Base-by-base conservation (phyloP, 257 asterid genomes). In the Petunia axillaris region DNA sequence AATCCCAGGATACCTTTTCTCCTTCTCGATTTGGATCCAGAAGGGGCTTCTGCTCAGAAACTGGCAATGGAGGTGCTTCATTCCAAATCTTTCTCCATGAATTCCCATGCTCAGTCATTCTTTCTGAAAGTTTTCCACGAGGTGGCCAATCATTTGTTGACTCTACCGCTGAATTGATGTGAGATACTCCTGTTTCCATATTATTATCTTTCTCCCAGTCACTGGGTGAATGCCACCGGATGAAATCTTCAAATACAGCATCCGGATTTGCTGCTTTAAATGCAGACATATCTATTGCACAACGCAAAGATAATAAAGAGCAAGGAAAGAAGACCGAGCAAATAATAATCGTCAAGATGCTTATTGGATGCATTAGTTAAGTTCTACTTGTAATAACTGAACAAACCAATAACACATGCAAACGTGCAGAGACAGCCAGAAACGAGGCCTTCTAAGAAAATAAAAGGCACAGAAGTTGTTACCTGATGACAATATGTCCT, bases 161-260 rank as follows among this genome's bases (percentile, higher is more conserved):
- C 52, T 39, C 79, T 71, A 66, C 87, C 58, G 46, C 60, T 50
- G 80, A 52, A 80, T 67, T 85, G 53, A 68, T 77, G 57, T 80
- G 86, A 83, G 94, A 88, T 39, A 41, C 80, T 76, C 84, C 91
- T 57, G 13, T 79, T 68, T 77, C 89, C 78, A 80, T 80, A 76
- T 50, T 81, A 35, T 64, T 85, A 81, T 86, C 91, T 57, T 78
- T 84, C 84, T 95, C 99, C 99, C 98, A 95, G 82, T 95, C 99
- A 87, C 94, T 87, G 43, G 98, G 99, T 78, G 99, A 96, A 88
- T 94, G 97, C 99, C 99, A 92, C 75, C 99, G 90, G 74, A 94
- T 96, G 83, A 94, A 96, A 87, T 96, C 99, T 92, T 96, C 98
- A 65, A 96, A 96, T 80, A 91, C 91, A 63, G 98, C 96, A 85